phyloP scores from a whole-genome alignment of 2,329 filamentous ascomycete species.

The Sporothrix euskadiensis region DNA sequence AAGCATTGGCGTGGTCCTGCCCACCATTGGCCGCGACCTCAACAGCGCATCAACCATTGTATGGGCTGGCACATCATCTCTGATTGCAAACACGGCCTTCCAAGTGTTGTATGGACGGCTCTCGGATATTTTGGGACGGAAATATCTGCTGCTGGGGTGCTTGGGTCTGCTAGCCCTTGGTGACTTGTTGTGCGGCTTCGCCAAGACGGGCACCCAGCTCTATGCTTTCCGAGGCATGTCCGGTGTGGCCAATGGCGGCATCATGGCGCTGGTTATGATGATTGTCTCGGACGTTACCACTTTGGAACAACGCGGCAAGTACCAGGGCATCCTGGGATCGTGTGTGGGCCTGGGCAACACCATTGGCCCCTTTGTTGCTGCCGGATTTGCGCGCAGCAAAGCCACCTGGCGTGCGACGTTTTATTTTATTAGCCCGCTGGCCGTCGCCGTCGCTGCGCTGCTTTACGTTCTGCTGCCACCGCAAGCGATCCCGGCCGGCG shows the following conservation, averaged over 20 bases:
- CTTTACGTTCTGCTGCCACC: slow-evolving; percentile 49
- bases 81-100: slow-evolving; percentile 62
- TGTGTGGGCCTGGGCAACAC: slow-evolving; percentile 47
- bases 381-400: slow-evolving; percentile 39
- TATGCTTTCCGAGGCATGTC: slow-evolving; percentile 62
- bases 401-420: slow-evolving; percentile 48
- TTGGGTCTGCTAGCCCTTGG: slow-evolving; percentile 55
- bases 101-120: slow-evolving; percentile 64
- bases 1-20: slow-evolving; percentile 52
- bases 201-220: slow-evolving; percentile 57
- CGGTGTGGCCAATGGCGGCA: slow-evolving; percentile 62
- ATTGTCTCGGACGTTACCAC: slow-evolving; percentile 62
- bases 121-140: slow-evolving; percentile 63
- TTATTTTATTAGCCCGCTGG: slow-evolving; percentile 53
- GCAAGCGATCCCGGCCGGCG: slow-evolving; percentile 45
- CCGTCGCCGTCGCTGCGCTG: slow-evolving; percentile 47
- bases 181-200: slow-evolving; percentile 60
- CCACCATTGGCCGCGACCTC: slow-evolving; percentile 49
- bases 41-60: slow-evolving; percentile 52
- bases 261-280: slow-evolving; percentile 61
- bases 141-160: slow-evolving; percentile 57
- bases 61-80: slow-evolving; percentile 56
- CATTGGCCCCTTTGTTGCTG: slow-evolving; percentile 47
- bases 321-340: slow-evolving; percentile 47
- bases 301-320: slow-evolving; percentile 59